phyloP scores from a whole-genome alignment of 2,329 filamentous ascomycete genomes.

The Aspergillus quadrilineatus region DNA sequence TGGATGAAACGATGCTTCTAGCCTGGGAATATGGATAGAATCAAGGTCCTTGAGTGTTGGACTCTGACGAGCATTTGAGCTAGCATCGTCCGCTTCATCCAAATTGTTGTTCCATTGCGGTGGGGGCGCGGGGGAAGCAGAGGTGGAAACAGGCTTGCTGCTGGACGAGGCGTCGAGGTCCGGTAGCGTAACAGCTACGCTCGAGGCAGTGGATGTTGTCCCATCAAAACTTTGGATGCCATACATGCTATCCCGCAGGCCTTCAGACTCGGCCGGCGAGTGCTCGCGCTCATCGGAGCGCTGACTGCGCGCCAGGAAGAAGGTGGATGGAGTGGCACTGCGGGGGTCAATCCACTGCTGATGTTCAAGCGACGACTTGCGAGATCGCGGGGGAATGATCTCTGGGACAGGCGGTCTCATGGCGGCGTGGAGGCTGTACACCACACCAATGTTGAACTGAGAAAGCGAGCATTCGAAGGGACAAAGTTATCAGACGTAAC shows the following conservation, averaged over 20 bases:
- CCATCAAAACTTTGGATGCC: conserved; percentile 60
- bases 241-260: conserved; percentile 49
- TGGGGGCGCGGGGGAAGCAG: conserved; percentile 13
- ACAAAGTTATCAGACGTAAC: background rate
- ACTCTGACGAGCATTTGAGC: conserved; percentile 28
- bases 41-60: conserved; percentile 34
- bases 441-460: conserved; percentile 6
- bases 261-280: conserved; percentile 30
- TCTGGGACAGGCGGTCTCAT: conserved; percentile 43
- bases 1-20: conserved; percentile 22
- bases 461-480: conserved; percentile 6
- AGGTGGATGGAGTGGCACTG: conserved; percentile 52
- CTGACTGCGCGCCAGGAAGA: conserved; percentile 59
- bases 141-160: conserved; percentile 9
- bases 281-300: conserved; percentile 42
- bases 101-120: conserved; percentile 5
- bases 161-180: conserved; percentile 8
- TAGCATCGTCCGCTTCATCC: conserved; percentile 22
- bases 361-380: conserved; percentile 37
- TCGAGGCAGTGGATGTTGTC: conserved; percentile 41
- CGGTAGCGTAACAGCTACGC: conserved; percentile 23
- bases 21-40: conserved; percentile 14
- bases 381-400: conserved; percentile 31
- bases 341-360: conserved; percentile 39
- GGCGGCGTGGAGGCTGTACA: conserved; percentile 18